Evolutionary conservation across 352 stramenopile species (phyloP), one percentile per base, ranked within the genome.

Genomic region (Phytophthora megakarya): DNA sequence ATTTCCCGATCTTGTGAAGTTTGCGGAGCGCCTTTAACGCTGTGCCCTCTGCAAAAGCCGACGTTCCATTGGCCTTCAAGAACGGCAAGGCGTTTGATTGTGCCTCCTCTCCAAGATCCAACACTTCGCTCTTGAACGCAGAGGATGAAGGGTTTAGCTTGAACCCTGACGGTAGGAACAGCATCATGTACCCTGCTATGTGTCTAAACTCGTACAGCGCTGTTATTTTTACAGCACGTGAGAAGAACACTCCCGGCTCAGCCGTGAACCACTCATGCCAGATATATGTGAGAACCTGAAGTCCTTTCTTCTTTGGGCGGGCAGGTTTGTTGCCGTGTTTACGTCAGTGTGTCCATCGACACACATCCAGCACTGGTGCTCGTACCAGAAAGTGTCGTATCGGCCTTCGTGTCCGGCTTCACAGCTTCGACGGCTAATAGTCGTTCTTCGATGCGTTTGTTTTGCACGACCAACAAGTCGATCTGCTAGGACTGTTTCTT

Each of bases 171-270:
- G 28, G 45, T 54, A 69, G 51, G 46, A 58, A 58, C 19, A 64
- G 25, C 61, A 69, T 69, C 16, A 63, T 40, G 39, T 40, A 59
- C 19, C 50, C 51, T 22, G 30, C 19, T 1, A 22, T 25, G 28
- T 69, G 38, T 50, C 61, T 55, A 47, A 64, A 64, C 50, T 60
- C 46, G 39, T 60, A 64, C 9, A 64, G 52, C 18, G 35, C 25
- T 53, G 21, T 51, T 33, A 55, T 69, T 18, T 59, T 59, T 1
- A 50, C 47, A 63, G 52, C 50, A 38, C 16, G 26, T 11, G 44
- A 57, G 2, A 8, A 21, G 32, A 50, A 63, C 7, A 63, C 51
- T 38, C 52, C 52, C 2, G 61, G 45, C 13, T 59, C 45, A 22
- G 51, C 21, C 1, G 52, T 54, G 23, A 69, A 50, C 52, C 52